Conservation (phyloP, 208 protist genomes). For the Acanthamoeba polyphaga region DNA sequence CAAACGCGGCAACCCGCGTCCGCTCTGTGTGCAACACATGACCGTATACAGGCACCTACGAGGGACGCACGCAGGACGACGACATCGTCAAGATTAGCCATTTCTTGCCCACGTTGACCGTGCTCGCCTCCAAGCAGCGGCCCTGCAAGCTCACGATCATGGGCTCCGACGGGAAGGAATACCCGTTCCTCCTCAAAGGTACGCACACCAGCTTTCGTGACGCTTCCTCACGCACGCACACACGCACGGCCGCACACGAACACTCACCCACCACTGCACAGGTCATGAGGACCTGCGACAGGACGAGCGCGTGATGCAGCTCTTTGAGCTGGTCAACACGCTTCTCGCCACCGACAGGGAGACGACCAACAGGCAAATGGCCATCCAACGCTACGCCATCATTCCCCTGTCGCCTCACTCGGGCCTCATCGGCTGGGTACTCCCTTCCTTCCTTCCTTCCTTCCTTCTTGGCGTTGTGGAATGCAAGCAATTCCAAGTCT, state of each 20-base stretch:
- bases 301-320: constrained; percentile 99
- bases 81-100: constrained; percentile 95
- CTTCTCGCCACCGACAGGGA: constrained; percentile 95
- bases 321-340: constrained; percentile 99
- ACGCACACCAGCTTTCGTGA: no score
- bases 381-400: constrained; percentile 97
- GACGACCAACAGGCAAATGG: constrained; percentile 91
- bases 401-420: constrained; percentile 99
- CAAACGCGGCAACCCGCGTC: no score
- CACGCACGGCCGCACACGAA: background rate
- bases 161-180: constrained; percentile 96
- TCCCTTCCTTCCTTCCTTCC: no score
- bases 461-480: no score
- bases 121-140: constrained; percentile 99
- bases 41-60: constrained; percentile 78
- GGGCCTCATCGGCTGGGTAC: constrained; percentile 99
- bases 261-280: background rate
- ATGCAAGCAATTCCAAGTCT: no score
- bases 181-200: constrained; percentile 99
- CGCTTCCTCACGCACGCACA: no score
- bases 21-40: background rate
- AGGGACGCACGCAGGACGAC: constrained; percentile 91
- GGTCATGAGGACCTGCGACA: constrained; percentile 94
- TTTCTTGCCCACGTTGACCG: constrained; percentile 95
- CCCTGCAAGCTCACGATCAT: constrained; percentile 98